Evolutionary conservation across 345 rosid genomes (phyloP), one percentile per base, ranked within the genome.

Genomic region (Eucalyptus camaldulensis): DNA sequence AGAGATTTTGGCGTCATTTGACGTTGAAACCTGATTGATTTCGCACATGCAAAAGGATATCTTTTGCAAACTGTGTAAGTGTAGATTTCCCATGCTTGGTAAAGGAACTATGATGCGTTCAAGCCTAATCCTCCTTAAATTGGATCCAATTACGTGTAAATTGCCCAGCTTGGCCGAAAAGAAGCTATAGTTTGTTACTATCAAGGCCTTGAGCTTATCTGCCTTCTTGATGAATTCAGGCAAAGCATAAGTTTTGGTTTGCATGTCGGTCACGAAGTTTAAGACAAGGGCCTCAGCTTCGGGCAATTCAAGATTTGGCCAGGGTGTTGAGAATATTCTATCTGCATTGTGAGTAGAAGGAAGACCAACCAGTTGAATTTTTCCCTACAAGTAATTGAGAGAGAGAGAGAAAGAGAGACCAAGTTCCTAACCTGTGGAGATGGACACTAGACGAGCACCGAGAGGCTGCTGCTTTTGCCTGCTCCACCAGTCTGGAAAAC

Each of bases 51-150:
- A 85, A 87, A 96, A 76, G 40, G 95, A 91, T 60, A 94, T 13
- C 88, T 94, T 96, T 29, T 86, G 86, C 15, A 97, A 92, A 87
- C 89, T 92, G 60, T 22, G 47, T 37, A 94, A 86, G 27, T 27
- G 83, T 27, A 89, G 29, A 2, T 67, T 72, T 49, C 50, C 67
- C 85, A 87, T 14, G 87, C 76, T 67, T 8, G 88, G 19, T 37
- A 88, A 49, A 51, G 94, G 91, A 49, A 94, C 13, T 9, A 89
- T 91, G 49, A 90, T 89, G 40, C 90, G 92, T 86, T 95, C 97
- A 53, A 95, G 22, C 87, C 97, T 93, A 47, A 96, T 92, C 89
- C 97, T 93, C 91, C 88, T 95, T 58, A 95, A 91, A 88, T 89
- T 90, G 86, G 95, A 89, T 65, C 93, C 88, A 21, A 95, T 87